Percentiles rank a stretch among this genome's conserved stretches.
These are phyloP conservation scores for Fusarium newnesense DNA, from an alignment of 2,329 filamentous ascomycete genomes.

Conservation along the genomic window DNA sequence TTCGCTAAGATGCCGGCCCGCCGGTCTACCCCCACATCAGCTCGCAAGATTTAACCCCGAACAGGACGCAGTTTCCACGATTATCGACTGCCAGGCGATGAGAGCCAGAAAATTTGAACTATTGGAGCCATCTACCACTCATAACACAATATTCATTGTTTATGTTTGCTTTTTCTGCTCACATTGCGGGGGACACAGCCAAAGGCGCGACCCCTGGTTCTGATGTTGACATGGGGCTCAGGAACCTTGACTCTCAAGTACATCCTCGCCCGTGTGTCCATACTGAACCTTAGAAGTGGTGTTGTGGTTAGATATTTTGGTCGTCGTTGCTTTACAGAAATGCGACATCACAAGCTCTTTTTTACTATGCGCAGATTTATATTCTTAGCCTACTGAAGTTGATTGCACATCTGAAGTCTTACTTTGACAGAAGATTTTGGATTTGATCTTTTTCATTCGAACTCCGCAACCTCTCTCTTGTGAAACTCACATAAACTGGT, in stretches of 20 bases:
- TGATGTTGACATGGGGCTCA: conserved; percentile 12
- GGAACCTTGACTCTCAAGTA: background rate
- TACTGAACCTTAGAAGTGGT: conserved; percentile 19
- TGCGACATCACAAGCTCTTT: background rate
- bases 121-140: conserved; percentile 8
- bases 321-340: background rate
- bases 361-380: background rate
- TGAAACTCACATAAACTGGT: background rate
- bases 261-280: background rate
- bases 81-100: conserved; percentile 16
- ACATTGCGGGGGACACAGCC: conserved; percentile 24
- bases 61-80: conserved; percentile 7
- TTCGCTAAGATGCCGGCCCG: background rate
- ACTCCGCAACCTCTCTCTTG: background rate
- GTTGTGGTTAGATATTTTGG: background rate
- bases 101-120: background rate
- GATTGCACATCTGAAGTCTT: background rate
- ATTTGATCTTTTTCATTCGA: background rate
- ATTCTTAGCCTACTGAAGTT: background rate
- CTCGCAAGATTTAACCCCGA: conserved; percentile 24
- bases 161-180: conserved; percentile 31
- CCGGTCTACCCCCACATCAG: conserved; percentile 30
- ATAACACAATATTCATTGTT: conserved; percentile 8
- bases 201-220: conserved; percentile 26
- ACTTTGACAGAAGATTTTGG: background rate